Percentiles rank a stretch among this genome's conserved stretches.
phyloP scores from a whole-genome alignment of 2,329 filamentous ascomycete species.

The Aspergillus pseudonomiae region DNA sequence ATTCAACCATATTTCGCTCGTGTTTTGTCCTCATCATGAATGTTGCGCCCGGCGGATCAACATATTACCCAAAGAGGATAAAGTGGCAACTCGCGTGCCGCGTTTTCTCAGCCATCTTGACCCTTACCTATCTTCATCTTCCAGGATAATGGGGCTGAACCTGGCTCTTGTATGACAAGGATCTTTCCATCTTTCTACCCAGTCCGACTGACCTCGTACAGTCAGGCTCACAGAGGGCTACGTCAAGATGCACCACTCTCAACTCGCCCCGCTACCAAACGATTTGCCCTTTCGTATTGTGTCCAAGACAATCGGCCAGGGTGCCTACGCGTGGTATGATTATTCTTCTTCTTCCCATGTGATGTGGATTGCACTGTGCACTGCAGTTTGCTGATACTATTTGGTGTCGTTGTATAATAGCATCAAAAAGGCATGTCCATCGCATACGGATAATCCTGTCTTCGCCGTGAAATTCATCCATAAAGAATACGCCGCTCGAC shows the following conservation, averaged over 20 bases:
- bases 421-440: conserved; percentile 89
- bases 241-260: conserved; percentile 69
- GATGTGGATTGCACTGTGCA: conserved; percentile 2
- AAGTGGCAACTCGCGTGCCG: conserved; percentile 40
- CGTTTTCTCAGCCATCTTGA: conserved; percentile 13
- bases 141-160: conserved; percentile 14
- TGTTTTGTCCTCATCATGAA: conserved; percentile 3
- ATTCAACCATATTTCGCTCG: neutral
- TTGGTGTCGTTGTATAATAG: conserved; percentile 55
- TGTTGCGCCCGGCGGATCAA: conserved; percentile 23
- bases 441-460: conserved; percentile 69
- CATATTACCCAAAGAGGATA: conserved; percentile 41
- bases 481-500: conserved; percentile 87
- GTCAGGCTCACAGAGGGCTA: conserved; percentile 5
- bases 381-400: conserved; percentile 8
- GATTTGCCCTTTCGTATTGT: conserved; percentile 92
- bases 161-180: neutral
- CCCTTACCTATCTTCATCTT: conserved; percentile 25
- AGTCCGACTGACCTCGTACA: neutral
- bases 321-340: conserved; percentile 89
- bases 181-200: neutral
- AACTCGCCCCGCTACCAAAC: conserved; percentile 79
- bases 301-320: conserved; percentile 93
- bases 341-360: neutral
- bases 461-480: conserved; percentile 99